Evolutionary conservation across 2,329 filamentous ascomycete genomes (phyloP).

Genomic region (Ophiosphaerella korrae): DNA sequence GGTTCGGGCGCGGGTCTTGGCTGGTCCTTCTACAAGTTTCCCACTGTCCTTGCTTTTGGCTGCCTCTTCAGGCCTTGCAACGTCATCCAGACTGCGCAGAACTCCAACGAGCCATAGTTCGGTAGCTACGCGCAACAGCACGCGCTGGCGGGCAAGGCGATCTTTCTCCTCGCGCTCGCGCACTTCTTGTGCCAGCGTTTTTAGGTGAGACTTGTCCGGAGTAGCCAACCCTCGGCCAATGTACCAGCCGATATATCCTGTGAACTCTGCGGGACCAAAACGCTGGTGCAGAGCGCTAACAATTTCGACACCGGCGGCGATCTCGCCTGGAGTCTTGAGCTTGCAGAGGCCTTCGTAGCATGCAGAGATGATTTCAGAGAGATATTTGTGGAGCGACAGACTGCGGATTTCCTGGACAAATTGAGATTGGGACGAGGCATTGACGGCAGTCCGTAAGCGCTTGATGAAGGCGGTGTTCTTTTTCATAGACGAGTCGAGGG

Average conservation of each 20-base stretch:
- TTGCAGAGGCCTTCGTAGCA: conserved; percentile 93
- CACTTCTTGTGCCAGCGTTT: conserved; percentile 76
- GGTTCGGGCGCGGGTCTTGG: conserved; percentile 66
- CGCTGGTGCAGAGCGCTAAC: conserved; percentile 94
- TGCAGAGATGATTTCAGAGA: conserved; percentile 94
- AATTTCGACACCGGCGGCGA: conserved; percentile 89
- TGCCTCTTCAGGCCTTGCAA: conserved; percentile 68
- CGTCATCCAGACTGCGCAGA: conserved; percentile 77
- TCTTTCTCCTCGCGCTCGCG: conserved; percentile 97
- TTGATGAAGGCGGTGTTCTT: conserved; percentile 99
- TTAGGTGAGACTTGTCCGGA: conserved; percentile 83
- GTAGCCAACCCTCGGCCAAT: conserved; percentile 89
- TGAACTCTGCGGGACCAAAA: conserved; percentile 89
- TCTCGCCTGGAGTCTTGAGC: conserved; percentile 88
- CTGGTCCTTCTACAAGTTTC: conserved; percentile 60
- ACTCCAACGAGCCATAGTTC: conserved; percentile 95
- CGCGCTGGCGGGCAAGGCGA: conserved; percentile 80
- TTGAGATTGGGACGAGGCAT: conserved; percentile 75
- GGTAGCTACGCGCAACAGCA: conserved; percentile 86
- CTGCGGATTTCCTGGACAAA: conserved; percentile 90
- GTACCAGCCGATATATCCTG: conserved; percentile 88
- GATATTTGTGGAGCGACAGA: conserved; percentile 91
- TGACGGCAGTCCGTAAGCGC: conserved; percentile 87
- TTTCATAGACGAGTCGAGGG: conserved; percentile 92
- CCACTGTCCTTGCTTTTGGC: conserved; percentile 62